Base-by-base conservation (phyloP, 306 rosid species). In the Castanospermum australe region DNA sequence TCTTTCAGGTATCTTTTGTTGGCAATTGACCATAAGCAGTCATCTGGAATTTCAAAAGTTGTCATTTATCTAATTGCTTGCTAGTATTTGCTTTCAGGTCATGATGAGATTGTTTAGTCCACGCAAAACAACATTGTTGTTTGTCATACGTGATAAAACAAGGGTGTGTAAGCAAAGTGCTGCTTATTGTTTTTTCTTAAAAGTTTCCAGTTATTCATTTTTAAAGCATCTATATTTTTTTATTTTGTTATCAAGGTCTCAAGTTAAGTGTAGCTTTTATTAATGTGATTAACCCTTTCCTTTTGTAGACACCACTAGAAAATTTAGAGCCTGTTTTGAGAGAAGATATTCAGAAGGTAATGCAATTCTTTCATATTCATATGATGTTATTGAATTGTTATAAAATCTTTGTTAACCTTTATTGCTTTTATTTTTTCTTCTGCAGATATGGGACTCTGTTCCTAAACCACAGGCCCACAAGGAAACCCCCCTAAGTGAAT, bases 51-150 rank as follows among this genome's bases (percentile, higher is more conserved):
- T 22, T 59, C 15, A 10, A 62, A 68, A 71, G 24, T 72, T 68
- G 35, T 57, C 32, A 39, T 57, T 20, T 54, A 18, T 57, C 65
- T 25, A 44, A 85, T 55, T 71, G 62, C 57, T 15, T 78, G n/a
- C 42, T 88, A 41, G 28, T 32, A 18, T 63, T 22, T 85, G 25
- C 73, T 82, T 75, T 63, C 90, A 96, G 99, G 99, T 93, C 79
- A 96, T 96, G 99, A 96, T 96, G 99, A 89, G 99, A 79, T 80
- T 96, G 89, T 96, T 96, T 83, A 96, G 99, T 81, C 99, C 99
- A 9, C 97, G 99, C 39, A 96, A 93, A 87, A 96, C 99, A 36
- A 96, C 99, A 30, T 30, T 96, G 85, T 74, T 96, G 89, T 96
- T 96, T 81, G 99, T 96, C 80, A 96, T 96, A 61, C 98, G 99